Percentiles rank a stretch among this genome's conserved stretches.
phyloP scores from a whole-genome alignment of 192 early-diverging fungal species.

The Bifiguratus adelaidae region DNA sequence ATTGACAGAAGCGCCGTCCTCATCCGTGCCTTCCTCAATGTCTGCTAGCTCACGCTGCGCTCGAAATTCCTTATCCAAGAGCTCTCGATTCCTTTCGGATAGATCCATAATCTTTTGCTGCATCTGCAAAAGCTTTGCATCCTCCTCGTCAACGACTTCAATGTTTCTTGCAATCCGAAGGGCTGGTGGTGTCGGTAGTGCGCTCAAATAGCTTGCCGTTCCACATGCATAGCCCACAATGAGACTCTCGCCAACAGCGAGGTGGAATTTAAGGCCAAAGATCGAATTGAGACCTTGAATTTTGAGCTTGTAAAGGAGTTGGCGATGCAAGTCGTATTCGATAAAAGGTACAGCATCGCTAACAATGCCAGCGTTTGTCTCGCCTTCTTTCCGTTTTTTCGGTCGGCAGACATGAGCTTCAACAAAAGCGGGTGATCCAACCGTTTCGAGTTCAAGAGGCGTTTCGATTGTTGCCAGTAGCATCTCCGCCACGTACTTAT shows the following conservation, averaged over 20 bases:
- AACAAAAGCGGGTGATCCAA: constrained; percentile 53
- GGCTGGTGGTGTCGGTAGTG: constrained; percentile 57
- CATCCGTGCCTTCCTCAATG: constrained; percentile 12
- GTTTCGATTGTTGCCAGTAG: constrained; percentile 63
- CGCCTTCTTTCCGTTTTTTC: constrained; percentile 42
- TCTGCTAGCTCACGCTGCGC: constrained; percentile 13
- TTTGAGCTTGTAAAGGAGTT: constrained; percentile 69
- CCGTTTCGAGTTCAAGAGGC: constrained; percentile 55
- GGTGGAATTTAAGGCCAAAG: constrained; percentile 49
- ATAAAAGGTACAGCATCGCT: constrained; percentile 74
- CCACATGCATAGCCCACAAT: constrained; percentile 60
- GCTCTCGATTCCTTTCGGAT: constrained; percentile 51
- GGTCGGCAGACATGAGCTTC: constrained; percentile 60
- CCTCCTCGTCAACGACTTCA: constrained; percentile 64
- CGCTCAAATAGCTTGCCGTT: constrained; percentile 58
- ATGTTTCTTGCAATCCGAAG: constrained; percentile 64
- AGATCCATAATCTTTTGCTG: constrained; percentile 55
- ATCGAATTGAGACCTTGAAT: constrained; percentile 70
- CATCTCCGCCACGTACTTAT: constrained; percentile 68
- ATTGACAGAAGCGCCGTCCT: background rate
- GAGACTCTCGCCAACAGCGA: constrained; percentile 38
- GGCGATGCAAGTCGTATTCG: constrained; percentile 76
- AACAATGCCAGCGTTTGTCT: constrained; percentile 53
- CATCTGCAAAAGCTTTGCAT: constrained; percentile 52
- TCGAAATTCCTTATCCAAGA: constrained; percentile 39